Base-by-base conservation (phyloP, 2,329 filamentous ascomycete species). In the Xylaria sp. region DNA sequence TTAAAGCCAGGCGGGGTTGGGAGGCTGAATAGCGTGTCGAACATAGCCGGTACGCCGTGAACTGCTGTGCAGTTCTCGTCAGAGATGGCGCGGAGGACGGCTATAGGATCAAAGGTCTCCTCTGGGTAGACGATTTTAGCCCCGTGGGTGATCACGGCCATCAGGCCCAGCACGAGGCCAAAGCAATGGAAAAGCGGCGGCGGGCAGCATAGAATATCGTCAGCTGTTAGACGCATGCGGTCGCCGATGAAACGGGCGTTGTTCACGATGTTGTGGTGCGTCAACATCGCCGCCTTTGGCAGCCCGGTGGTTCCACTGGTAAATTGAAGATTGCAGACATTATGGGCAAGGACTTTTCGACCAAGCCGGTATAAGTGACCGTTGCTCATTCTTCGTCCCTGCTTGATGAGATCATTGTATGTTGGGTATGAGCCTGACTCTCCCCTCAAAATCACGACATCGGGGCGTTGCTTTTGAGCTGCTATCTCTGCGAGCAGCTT, bases 161-260 rank as follows among this genome's bases (percentile, higher is more conserved):
- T 85, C 52, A 94, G 84, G 9, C 92, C 92, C 3, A 94, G 86
- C 0, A 94, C 91, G 8, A 95, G 86, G 1, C 92, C 92, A 76
- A 95, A 95, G 82, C 92, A 95, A 82, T 96, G 93, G 83, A 96
- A 96, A 3, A 96, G 84, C 0, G 93, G 93, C 0, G 93, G 92
- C 3, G 92, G 92, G 77, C 93, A 96, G 82, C 92, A 95, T 12
- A 96, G 84, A 8, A 90, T 83, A 75, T 94, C 91, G 53, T 84
- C 81, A 2, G 86, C 80, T 0, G 87, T 89, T 18, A 95, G 84
- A 6, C 87, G 84, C 90, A 94, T 91, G 50, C 91, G 87, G 78
- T 93, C 90, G 62, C 91, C 92, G 58, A 91, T 90, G 80, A 91
- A 91, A 34, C 89, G 86, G 8, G 88, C 85, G 77, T 91, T 91